A percentile compares a stretch with the other conserved stretches of the same genome.
These are phyloP conservation scores for Cephalotrichum gorgonifer DNA, from an alignment of 2,329 filamentous ascomycete species.

Conservation along the genomic window DNA sequence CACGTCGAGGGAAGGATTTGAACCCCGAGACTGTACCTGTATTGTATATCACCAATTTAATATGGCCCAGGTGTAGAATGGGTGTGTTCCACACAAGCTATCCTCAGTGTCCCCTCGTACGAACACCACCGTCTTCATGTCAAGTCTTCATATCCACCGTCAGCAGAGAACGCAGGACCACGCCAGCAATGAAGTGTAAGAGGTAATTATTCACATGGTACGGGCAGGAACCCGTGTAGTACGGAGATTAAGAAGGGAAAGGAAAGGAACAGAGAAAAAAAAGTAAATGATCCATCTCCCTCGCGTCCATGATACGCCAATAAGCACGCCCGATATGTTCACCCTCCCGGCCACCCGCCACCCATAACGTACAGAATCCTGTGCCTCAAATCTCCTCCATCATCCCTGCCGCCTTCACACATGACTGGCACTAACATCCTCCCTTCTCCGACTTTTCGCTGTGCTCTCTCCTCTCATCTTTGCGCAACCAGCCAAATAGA, in stretches of 20 bases:
- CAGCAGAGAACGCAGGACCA: no score
- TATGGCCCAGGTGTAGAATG: no score
- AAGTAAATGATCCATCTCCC: neutral
- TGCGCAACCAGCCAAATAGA: neutral
- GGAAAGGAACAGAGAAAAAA: neutral
- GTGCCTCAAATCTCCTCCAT: neutral
- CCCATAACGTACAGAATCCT: neutral
- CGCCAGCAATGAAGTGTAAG: no score
- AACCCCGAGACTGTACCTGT: no score
- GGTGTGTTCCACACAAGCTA: no score
- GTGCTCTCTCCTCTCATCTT: neutral
- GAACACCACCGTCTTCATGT: no score
- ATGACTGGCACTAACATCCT: neutral
- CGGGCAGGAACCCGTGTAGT: neutral
- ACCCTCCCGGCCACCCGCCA: neutral
- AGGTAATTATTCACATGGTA: neutral
- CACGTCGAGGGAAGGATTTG: no score
- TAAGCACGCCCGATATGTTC: neutral
- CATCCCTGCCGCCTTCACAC: neutral
- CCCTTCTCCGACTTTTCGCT: neutral
- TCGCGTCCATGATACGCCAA: neutral
- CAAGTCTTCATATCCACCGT: no score
- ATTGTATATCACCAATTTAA: slow-evolving; percentile 4
- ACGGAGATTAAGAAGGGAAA: neutral
- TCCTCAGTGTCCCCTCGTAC: no score